Evolutionary conservation across 345 rosid species (phyloP), one percentile per base, ranked within the genome.

Genomic region (Ricinus communis): DNA sequence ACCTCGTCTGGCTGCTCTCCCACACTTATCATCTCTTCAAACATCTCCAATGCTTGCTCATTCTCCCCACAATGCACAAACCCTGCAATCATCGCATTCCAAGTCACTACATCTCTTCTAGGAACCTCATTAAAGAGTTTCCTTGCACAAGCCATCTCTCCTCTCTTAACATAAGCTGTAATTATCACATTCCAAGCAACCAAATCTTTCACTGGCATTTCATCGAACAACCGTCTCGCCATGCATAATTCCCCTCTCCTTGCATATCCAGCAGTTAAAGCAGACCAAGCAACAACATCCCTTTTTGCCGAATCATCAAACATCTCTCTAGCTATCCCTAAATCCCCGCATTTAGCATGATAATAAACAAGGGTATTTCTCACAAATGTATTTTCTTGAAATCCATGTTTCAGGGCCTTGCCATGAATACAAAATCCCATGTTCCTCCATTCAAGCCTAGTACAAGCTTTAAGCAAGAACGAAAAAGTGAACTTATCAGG

Each of bases 111-210:
- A 81, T 87, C 96, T 76, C 77, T 86, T 72, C 72, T 66, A 8
- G 82, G 82, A 74, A 81, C 85, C 62, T 77, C 79, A 77, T 81
- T 76, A 71, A 90, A 90, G 57, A 90, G 91, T 69, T 74, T 75
- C 67, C 85, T 88, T 30, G 93, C 93, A 67, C 33, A 74, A 68
- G 66, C 86, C 82, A 86, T 77, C 77, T 88, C 87, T 76, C 77
- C 85, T 22, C 82, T 74, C 64, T 86, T 90, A 1, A 65, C 70
- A 74, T 86, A 88, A 33, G 83, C 89, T 36, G 93, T 84, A 77
- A 90, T 84, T 86, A 90, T 90, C 80, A 88, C 96, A 77, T 88
- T 88, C 93, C 96, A 90, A 64, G 96, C 88, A 60, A 90, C 86
- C 84, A 86, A 78, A 79, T 90, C 91, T 68, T 82, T 90, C 0